These are phyloP conservation scores for Sechiopsis laciniata DNA, from an alignment of 306 rosid species.

Conservation along the genomic window DNA sequence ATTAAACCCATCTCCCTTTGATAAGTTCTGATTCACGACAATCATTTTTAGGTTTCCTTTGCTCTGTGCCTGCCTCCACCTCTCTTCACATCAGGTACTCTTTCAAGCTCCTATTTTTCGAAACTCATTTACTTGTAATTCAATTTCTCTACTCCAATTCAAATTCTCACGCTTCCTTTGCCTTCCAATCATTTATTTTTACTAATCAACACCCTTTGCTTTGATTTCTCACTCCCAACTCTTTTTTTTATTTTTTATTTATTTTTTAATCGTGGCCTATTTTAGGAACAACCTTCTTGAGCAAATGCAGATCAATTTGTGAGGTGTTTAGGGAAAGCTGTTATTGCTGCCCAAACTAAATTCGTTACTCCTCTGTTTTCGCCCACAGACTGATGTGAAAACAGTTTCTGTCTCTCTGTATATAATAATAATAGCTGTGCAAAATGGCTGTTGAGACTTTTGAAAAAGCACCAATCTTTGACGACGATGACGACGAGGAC, in stretches of 20 bases:
- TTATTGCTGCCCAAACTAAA: not conserved
- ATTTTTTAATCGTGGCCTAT: no score
- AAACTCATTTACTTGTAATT: no score
- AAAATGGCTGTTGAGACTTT: conserved; percentile 41
- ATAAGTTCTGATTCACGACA: conserved; percentile 7
- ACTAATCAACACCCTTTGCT: no score
- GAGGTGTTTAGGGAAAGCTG: not conserved
- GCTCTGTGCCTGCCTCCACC: no score
- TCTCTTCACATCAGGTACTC: no score
- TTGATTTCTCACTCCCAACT: no score
- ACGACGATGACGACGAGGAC: conserved; percentile 14
- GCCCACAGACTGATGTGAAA: conserved; percentile 27
- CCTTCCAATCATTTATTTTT: no score
- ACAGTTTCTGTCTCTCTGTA: conserved; percentile 23
- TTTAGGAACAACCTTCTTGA: not conserved
- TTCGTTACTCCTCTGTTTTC: not conserved
- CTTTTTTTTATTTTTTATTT: no score
- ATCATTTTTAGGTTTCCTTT: conserved; percentile 13
- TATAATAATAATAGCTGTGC: conserved; percentile 23
- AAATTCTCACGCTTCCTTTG: no score
- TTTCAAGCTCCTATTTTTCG: not conserved
- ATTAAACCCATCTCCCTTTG: not conserved
- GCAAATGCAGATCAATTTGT: no score
- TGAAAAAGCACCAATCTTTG: conserved; percentile 21
- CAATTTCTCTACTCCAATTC: no score